phyloP scores from a whole-genome alignment of 176 grass and related monocot genomes.

The Pharus latifolius region DNA sequence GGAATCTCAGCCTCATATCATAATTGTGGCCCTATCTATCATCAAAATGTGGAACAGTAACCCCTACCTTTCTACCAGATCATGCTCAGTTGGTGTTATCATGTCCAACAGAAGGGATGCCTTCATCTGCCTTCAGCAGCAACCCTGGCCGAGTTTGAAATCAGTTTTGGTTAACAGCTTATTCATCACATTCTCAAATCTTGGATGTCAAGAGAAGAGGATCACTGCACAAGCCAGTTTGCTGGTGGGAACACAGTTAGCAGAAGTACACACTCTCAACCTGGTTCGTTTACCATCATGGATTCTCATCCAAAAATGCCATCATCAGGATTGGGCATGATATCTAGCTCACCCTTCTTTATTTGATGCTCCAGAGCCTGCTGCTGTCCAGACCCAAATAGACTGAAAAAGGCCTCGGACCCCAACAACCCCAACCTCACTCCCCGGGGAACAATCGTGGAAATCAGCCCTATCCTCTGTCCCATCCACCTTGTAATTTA shows the following conservation, averaged over 20 bases:
- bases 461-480: no score
- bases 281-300: no score
- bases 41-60: not conserved
- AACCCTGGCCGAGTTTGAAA: not conserved
- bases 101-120: not conserved
- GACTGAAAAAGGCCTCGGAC: no score
- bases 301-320: not conserved
- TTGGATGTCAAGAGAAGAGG: not conserved
- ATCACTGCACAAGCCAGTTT: not conserved
- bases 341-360: not conserved
- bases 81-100: not conserved
- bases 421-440: no score
- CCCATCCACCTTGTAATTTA: no score
- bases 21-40: not conserved
- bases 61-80: not conserved
- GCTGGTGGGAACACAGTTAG: not conserved
- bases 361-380: no score
- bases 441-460: no score
- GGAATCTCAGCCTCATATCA: constrained; percentile 2
- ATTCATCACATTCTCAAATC: not conserved
- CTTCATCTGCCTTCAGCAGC: not conserved
- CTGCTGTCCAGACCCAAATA: no score
- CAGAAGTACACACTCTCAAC: not conserved
- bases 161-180: not conserved
- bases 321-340: not conserved